Evolutionary conservation across 306 rosid species (phyloP).

Genomic region (Corylus avellana): DNA sequence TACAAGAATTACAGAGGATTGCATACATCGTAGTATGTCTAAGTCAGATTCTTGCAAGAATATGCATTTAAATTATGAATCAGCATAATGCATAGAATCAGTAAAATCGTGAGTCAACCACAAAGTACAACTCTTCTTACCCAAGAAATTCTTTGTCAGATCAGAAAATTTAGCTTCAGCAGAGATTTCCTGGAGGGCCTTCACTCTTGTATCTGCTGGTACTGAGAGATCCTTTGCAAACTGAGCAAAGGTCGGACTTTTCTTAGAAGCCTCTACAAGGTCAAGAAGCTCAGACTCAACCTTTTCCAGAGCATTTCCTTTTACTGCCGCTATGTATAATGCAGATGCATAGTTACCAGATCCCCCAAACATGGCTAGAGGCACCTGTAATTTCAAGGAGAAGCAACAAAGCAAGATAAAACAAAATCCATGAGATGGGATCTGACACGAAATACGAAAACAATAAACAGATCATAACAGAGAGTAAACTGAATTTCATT

Average conservation of each 20-base stretch:
- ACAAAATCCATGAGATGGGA: slow-evolving; percentile 1
- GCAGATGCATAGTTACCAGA: slow-evolving; percentile 96
- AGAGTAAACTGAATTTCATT: not conserved
- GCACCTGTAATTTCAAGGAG: slow-evolving; percentile 54
- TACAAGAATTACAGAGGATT: slow-evolving; percentile 28
- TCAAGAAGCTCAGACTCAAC: slow-evolving; percentile 74
- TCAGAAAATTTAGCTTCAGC: slow-evolving; percentile 74
- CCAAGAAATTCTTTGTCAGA: slow-evolving; percentile 68
- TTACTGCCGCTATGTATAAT: slow-evolving; percentile 75
- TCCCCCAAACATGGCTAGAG: slow-evolving; percentile 85
- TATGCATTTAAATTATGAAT: not conserved
- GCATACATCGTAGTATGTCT: not conserved
- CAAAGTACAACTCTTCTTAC: slow-evolving; percentile 43
- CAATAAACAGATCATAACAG: not conserved
- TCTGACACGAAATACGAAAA: not conserved
- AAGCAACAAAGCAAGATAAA: slow-evolving; percentile 6
- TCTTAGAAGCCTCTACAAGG: slow-evolving; percentile 60
- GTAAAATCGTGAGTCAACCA: not conserved
- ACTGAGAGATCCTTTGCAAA: slow-evolving; percentile 71
- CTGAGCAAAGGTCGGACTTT: slow-evolving; percentile 51
- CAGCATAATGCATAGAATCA: not conserved
- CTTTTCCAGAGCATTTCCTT: slow-evolving; percentile 63
- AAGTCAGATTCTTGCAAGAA: not conserved
- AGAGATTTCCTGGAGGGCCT: slow-evolving; percentile 54
- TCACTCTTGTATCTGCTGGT: slow-evolving; percentile 51